Evolutionary conservation across 805 yeast genomes (phyloP).

Genomic region (Zygotorulaspora chibaensis): DNA sequence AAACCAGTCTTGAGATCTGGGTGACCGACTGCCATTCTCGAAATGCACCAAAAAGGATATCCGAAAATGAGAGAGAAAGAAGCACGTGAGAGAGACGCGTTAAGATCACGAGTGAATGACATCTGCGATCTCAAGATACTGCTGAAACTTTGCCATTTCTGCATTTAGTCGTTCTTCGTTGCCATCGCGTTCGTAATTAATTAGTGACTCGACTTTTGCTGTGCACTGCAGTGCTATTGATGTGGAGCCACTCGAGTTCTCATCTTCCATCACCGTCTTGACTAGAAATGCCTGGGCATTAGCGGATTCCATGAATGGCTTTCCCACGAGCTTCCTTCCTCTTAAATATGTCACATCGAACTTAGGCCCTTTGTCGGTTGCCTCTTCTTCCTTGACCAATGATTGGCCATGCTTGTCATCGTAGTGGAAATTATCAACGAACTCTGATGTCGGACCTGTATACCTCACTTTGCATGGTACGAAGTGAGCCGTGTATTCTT

Average conservation of each 20-base stretch:
- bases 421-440: constrained; percentile 12
- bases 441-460: constrained; percentile 20
- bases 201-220: constrained; percentile 11
- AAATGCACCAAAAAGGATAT: not conserved
- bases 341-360: constrained; percentile 30
- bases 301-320: constrained; percentile 5
- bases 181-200: constrained; percentile 41
- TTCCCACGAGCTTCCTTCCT: constrained; percentile 37
- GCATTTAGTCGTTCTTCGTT: constrained; percentile 23
- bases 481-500: constrained; percentile 16
- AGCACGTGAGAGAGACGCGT: constrained; percentile 3
- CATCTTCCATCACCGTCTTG: constrained; percentile 16
- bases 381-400: constrained; percentile 5
- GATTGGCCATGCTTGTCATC: constrained; percentile 6
- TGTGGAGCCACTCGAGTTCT: constrained; percentile 12
- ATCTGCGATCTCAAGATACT: constrained; percentile 21
- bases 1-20: not conserved
- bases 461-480: constrained; percentile 25
- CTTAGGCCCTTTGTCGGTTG: constrained; percentile 1
- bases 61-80: not conserved
- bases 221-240: constrained; percentile 1
- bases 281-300: constrained; percentile 19
- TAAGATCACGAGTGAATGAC: constrained; percentile 14
- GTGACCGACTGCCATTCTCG: not conserved
- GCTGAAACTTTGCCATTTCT: constrained; percentile 30